Evolutionary conservation across 306 rosid species (phyloP).

Genomic region (Astragalus glycyphyllos): DNA sequence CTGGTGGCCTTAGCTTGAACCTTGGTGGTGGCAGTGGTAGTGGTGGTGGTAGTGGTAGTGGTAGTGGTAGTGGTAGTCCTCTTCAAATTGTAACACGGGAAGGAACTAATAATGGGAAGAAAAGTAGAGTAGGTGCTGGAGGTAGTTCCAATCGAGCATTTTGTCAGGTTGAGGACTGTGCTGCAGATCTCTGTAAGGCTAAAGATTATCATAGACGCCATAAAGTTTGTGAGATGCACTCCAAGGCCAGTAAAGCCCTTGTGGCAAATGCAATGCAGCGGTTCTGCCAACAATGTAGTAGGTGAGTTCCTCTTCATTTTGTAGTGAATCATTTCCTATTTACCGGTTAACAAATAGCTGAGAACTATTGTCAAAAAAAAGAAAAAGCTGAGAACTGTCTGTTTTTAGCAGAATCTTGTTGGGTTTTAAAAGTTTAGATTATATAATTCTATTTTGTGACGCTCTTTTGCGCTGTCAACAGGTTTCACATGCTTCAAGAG

Average conservation of each 20-base stretch:
- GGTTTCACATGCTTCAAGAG: slow-evolving; percentile 69
- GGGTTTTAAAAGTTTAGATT: background rate
- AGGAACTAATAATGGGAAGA: slow-evolving; percentile 64
- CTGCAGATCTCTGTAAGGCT: slow-evolving; percentile 79
- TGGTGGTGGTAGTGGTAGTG: no score
- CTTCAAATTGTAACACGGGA: slow-evolving; percentile 53
- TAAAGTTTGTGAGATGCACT: slow-evolving; percentile 90
- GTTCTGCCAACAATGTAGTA: slow-evolving; percentile 97
- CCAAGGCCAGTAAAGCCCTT: slow-evolving; percentile 81
- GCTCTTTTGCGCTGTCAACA: slow-evolving; percentile 31
- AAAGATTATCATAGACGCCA: slow-evolving; percentile 90
- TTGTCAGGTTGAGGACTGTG: slow-evolving; percentile 95
- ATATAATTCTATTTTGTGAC: slow-evolving; percentile 26
- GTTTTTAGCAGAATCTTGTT: background rate
- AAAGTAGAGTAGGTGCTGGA: slow-evolving; percentile 67
- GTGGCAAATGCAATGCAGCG: slow-evolving; percentile 85
- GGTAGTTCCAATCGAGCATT: slow-evolving; percentile 61
- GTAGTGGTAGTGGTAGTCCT: slow-evolving; percentile 47
- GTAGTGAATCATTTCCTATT: slow-evolving; percentile 13
- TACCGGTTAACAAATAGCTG: background rate
- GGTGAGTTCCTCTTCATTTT: slow-evolving; percentile 53
- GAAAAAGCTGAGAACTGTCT: no score
- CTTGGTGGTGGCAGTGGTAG: slow-evolving; percentile 57
- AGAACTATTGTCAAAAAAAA: no score
- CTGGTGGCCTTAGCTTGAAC: slow-evolving; percentile 62